A percentile compares a stretch with the other conserved stretches of the same genome.
These are phyloP conservation scores for Mycena rosella DNA, from an alignment of 768 basidiomycete species.

Conservation along the genomic window DNA sequence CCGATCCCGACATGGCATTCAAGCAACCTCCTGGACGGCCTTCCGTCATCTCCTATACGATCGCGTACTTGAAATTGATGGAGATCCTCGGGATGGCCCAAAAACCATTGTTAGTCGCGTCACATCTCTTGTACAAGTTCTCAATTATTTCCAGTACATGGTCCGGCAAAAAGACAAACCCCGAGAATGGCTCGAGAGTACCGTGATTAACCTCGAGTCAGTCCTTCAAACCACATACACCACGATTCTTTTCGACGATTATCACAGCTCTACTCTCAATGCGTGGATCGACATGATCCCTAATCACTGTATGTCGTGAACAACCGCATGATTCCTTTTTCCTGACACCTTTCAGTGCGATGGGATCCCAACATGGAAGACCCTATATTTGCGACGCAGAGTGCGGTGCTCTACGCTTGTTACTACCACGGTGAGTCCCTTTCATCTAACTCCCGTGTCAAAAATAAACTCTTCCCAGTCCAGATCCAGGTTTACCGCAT, in stretches of 20 bases:
- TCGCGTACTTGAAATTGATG: conserved; percentile 64
- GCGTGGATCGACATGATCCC: conserved; percentile 77
- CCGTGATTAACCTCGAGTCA: conserved; percentile 64
- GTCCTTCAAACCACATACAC: not conserved
- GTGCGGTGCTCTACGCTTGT: conserved; percentile 37
- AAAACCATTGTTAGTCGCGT: conserved; percentile 71
- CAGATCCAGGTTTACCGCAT: conserved; percentile 78
- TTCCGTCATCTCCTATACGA: conserved; percentile 63
- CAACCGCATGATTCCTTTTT: too few relatives aligned
- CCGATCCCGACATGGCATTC: conserved; percentile 62
- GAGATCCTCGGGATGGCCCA: conserved; percentile 74
- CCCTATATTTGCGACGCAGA: conserved; percentile 38
- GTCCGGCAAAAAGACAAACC: conserved; percentile 46
- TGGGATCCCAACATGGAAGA: conserved; percentile 45
- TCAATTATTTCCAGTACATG: conserved; percentile 53
- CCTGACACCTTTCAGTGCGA: conserved; percentile 38
- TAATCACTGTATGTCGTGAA: conserved; percentile 56
- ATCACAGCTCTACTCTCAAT: conserved; percentile 62
- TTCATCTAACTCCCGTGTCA: not conserved
- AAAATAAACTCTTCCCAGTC: conserved; percentile 11
- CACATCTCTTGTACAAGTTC: too few relatives aligned
- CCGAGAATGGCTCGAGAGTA: conserved; percentile 59
- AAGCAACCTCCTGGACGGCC: conserved; percentile 75
- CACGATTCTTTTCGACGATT: not conserved
- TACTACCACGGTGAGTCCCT: conserved; percentile 39